Evolutionary conservation across 306 rosid species (phyloP), one percentile per base, ranked within the genome.

Genomic region (Quercus cerris): DNA sequence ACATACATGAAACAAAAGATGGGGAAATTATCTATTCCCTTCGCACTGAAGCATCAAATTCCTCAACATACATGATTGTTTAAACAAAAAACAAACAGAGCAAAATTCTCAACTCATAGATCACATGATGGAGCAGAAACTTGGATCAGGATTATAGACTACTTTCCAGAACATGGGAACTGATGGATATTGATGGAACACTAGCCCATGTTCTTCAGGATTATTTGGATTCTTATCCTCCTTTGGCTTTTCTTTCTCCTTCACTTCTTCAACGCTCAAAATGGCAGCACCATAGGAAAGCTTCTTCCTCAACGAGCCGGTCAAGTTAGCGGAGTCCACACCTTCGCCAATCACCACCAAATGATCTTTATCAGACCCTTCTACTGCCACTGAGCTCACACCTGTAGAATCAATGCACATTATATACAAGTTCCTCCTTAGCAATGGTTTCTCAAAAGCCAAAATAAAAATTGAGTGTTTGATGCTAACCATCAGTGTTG

Each of bases 311-410:
- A 80, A 46, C 3, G 28, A 22, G 61, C 56, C 3, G 1, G 74
- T 19, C 86, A 85, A 25, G 58, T 77, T 28, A 14, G 22, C 80
- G 0, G 89, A 41, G 25, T 85, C 88, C 0, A 79, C 58, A 0
- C 1, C 54, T 0, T 81, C 83, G 25, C 85, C 89, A 1, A 31
- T 69, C 71, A 85, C 86, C 66, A n/a, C 78, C 79, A 88, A 30
- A n/a, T 41, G 20, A 69, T 84, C 87, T 58, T 30, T 33, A 6
- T 81, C 77, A 70, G 25, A 68, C 4, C 86, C 89, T 73, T 74
- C 77, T 27, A 88, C 2, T 14, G 81, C 56, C 58, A 88, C 85
- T 14, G 85, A 78, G 77, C 4, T 88, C 79, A 83, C 89, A 13
- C 88, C 84, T 87, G 81, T 41, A 25, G 4, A 61, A 4, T 25